phyloP scores from a whole-genome alignment of 306 rosid genomes.

The Vigna hirtella region DNA sequence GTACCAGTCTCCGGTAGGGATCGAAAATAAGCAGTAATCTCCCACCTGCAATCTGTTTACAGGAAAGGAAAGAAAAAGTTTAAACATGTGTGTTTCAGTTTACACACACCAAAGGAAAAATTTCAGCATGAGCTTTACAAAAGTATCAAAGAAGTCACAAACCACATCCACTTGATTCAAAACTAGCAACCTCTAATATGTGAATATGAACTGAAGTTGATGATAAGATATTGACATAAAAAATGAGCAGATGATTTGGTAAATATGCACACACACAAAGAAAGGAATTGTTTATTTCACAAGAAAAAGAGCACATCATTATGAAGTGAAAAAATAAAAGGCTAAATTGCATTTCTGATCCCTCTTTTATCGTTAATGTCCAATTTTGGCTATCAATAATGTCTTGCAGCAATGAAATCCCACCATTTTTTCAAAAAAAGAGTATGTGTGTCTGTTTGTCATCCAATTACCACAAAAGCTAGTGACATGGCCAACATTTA shows the following conservation, averaged over 20 bases:
- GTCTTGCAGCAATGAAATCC: not conserved
- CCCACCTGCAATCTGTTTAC: slow-evolving; percentile 75
- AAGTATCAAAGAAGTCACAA: slow-evolving; percentile 26
- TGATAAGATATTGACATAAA: slow-evolving; percentile 15
- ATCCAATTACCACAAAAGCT: not conserved
- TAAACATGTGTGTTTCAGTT: not conserved
- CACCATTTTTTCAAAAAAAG: no score
- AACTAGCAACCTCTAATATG: slow-evolving; percentile 14
- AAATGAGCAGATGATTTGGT: not conserved
- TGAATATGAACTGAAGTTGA: slow-evolving; percentile 16
- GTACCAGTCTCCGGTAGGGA: slow-evolving; percentile 64
- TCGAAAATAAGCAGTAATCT: slow-evolving; percentile 73
- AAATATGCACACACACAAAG: not conserved
- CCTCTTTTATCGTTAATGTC: not conserved
- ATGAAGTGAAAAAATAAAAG: not conserved
- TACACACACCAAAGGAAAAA: slow-evolving; percentile 16
- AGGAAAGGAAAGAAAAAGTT: not conserved
- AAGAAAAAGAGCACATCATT: not conserved
- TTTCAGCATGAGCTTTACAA: slow-evolving; percentile 33
- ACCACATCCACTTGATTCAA: slow-evolving; percentile 35
- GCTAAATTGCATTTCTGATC: not conserved
- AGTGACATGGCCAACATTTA: not conserved
- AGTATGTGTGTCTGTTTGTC: no score
- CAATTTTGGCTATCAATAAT: not conserved
- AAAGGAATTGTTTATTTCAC: not conserved